phyloP scores from a whole-genome alignment of 164 flowering plant genomes.

The Umbellularia californica region DNA sequence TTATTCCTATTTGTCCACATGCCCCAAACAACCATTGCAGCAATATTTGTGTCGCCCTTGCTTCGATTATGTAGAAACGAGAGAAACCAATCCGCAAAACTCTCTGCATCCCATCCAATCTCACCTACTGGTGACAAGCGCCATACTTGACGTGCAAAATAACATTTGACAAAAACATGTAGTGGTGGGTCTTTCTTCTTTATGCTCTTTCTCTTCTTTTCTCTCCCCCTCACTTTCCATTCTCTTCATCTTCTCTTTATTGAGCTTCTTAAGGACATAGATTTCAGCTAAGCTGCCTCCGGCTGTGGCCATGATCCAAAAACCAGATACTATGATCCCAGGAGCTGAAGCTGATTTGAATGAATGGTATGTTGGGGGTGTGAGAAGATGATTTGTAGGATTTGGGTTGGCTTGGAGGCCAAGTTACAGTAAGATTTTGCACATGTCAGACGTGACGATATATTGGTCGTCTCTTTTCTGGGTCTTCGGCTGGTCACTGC shows the following conservation, averaged over 20 bases:
- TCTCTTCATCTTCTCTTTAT: conserved; percentile 28
- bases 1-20: too few relatives aligned
- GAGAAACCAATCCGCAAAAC: too few relatives aligned
- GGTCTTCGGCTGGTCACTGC: too few relatives aligned
- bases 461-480: too few relatives aligned
- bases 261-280: conserved; percentile 16
- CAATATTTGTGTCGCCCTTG: too few relatives aligned
- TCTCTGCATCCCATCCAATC: too few relatives aligned
- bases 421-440: neutral
- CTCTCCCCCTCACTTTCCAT: conserved; percentile 2
- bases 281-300: conserved; percentile 19
- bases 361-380: neutral
- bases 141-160: too few relatives aligned
- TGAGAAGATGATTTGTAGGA: conserved; percentile 6
- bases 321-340: neutral
- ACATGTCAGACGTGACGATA: too few relatives aligned
- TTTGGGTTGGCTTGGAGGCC: conserved; percentile 5
- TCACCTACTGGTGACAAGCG: too few relatives aligned
- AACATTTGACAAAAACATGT: too few relatives aligned
- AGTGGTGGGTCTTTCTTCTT: neutral
- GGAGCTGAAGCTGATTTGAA: neutral
- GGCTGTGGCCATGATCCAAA: conserved; percentile 6
- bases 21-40: too few relatives aligned
- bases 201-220: neutral
- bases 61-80: too few relatives aligned